Evolutionary conservation across 352 stramenopile genomes (phyloP), one percentile per base, ranked within the genome.

Genomic region (Phytophthora syringae): DNA sequence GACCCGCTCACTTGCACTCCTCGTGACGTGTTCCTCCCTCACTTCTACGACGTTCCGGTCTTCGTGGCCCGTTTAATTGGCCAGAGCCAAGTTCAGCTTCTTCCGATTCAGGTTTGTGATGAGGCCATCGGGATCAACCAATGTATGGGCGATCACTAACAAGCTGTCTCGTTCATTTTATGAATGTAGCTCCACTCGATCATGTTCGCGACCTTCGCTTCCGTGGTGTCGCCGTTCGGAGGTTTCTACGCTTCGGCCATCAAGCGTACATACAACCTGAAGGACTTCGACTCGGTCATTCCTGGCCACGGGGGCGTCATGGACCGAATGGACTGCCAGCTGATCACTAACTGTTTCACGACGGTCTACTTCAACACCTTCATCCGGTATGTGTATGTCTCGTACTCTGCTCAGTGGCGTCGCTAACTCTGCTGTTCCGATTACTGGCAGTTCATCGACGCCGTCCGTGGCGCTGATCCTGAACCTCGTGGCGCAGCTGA

Each of bases 271-370:
- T 99, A 99, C 82, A 90, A 96, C 45, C 88, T 99, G 49, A 99
- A 99, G 82, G 98, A 99, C 80, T 99, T 99, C 76, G 98, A 98
- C 63, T 96, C 89, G 24, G 82, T 99, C 44, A 99, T 99, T 59
- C 98, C 98, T 2, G 98, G 98, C 52, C 98, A 99, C 69, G 97
- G 97, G 44, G 97, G 97, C 27, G 82, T 99, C 54, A 99, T 97
- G 86, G 97, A 99, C 69, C 90, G 97, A 45, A 98, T 99, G 91
- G 97, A 99, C 78, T 99, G 97, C 71, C 95, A 99, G 72, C 87
- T 98, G 55, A 92, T 98, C 79, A 98, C 97, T 64, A 82, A 92
- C 45, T 79, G 97, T 22, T 98, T 97, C 72, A 99, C 94, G 27
- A 97, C 92, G 49, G 94, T 99, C 39, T 98, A 99, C 83, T 99